phyloP scores from a whole-genome alignment of 2,329 filamentous ascomycete genomes.

The Trichoderma harzianum region DNA sequence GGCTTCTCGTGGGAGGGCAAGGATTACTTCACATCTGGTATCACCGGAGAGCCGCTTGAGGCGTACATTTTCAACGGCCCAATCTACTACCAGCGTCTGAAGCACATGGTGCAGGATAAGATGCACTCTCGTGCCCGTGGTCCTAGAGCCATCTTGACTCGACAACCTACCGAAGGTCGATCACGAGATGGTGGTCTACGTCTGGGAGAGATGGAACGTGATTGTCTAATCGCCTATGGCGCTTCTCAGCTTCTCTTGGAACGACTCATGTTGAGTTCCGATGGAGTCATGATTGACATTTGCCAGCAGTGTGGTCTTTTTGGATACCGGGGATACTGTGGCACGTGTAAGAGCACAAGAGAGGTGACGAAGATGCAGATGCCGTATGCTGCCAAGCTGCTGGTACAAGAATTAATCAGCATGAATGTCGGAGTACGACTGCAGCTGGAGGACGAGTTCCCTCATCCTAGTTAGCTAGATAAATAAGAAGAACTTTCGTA shows the following conservation, averaged over 20 bases:
- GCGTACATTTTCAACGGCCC: slow-evolving; percentile 98
- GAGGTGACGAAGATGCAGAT: slow-evolving; percentile 91
- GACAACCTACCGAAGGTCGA: slow-evolving; percentile 93
- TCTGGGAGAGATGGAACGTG: slow-evolving; percentile 97
- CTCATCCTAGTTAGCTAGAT: slow-evolving; percentile 48
- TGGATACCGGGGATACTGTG: slow-evolving; percentile 92
- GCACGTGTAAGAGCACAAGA: slow-evolving; percentile 81
- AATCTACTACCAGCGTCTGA: slow-evolving; percentile 98
- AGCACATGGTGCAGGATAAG: slow-evolving; percentile 99
- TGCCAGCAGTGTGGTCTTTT: slow-evolving; percentile 94
- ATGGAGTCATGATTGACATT: slow-evolving; percentile 87
- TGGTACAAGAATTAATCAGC: slow-evolving; percentile 93
- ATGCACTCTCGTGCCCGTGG: slow-evolving; percentile 95
- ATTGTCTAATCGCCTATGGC: slow-evolving; percentile 96
- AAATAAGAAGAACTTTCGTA: too few relatives aligned
- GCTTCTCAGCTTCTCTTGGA: slow-evolving; percentile 89
- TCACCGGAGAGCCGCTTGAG: slow-evolving; percentile 89
- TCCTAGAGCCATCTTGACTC: slow-evolving; percentile 84
- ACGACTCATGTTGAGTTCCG: slow-evolving; percentile 89
- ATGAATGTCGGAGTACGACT: slow-evolving; percentile 98
- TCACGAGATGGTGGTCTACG: slow-evolving; percentile 88
- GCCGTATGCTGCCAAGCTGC: slow-evolving; percentile 93
- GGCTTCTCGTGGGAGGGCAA: slow-evolving; percentile 98
- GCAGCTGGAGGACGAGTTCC: slow-evolving; percentile 92
- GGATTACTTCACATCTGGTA: slow-evolving; percentile 91